These are phyloP conservation scores for Malassezia arunalokei DNA, from an alignment of 1,284 basidiomycete species.

Conservation along the genomic window DNA sequence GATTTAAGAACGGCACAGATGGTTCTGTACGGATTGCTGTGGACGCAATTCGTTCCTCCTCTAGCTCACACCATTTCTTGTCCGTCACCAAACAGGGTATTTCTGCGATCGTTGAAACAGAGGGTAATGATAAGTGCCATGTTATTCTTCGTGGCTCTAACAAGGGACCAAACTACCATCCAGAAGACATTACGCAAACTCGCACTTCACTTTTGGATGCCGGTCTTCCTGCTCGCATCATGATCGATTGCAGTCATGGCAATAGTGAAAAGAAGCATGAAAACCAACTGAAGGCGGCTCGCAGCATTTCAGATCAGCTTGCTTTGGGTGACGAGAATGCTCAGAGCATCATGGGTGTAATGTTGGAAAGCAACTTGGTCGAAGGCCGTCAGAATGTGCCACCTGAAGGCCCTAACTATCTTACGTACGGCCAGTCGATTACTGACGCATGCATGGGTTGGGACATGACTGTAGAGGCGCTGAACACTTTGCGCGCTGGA, in stretches of 20 bases:
- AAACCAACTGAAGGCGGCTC: slow-evolving; percentile 52
- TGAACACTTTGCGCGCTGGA: slow-evolving; percentile 28
- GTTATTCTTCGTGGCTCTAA: slow-evolving; percentile 45
- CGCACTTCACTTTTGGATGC: slow-evolving; percentile 26
- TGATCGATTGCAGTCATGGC: slow-evolving; percentile 71
- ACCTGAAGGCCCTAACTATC: slow-evolving; percentile 20
- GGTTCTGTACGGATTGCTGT: slow-evolving; percentile 54
- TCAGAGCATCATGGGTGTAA: slow-evolving; percentile 76
- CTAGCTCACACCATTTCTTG: slow-evolving; percentile 91
- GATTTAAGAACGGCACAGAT: slow-evolving; percentile 55
- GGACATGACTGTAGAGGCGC: slow-evolving; percentile 33
- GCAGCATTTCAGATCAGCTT: slow-evolving; percentile 49
- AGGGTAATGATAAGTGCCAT: slow-evolving; percentile 44
- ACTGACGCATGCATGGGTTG: slow-evolving; percentile 42
- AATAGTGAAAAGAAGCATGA: slow-evolving; percentile 56
- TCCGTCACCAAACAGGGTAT: slow-evolving; percentile 83
- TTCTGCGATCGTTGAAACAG: slow-evolving; percentile 44
- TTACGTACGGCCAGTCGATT: slow-evolving; percentile 37
- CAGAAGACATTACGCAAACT: slow-evolving; percentile 26
- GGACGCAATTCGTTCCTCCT: slow-evolving; percentile 87
- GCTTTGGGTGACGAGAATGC: slow-evolving; percentile 16
- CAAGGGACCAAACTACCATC: slow-evolving; percentile 39
- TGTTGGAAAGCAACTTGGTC: slow-evolving; percentile 88
- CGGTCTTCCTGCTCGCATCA: slow-evolving; percentile 32
- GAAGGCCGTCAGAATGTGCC: slow-evolving; percentile 48